These are phyloP conservation scores for Candida oleophila DNA, from an alignment of 805 yeast genomes.

Conservation along the genomic window DNA sequence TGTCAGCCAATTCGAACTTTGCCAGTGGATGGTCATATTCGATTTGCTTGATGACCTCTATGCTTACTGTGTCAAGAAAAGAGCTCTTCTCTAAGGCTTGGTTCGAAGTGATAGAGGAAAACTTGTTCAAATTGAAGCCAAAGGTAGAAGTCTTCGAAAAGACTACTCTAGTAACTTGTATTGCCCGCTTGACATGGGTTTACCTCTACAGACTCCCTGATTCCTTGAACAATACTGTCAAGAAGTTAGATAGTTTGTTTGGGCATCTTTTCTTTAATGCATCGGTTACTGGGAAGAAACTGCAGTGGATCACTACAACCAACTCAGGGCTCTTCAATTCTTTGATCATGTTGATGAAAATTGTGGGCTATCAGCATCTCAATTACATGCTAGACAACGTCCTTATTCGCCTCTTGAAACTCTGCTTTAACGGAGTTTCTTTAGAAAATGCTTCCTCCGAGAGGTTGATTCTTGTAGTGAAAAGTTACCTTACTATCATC, in stretches of 20 bases:
- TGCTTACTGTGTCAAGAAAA: slow-evolving; percentile 77
- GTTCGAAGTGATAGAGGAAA: slow-evolving; percentile 65
- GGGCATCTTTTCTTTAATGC: slow-evolving; percentile 51
- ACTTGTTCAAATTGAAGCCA: slow-evolving; percentile 61
- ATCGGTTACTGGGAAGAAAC: slow-evolving; percentile 47
- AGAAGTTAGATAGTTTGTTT: slow-evolving; percentile 67
- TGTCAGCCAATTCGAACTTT: slow-evolving; percentile 1
- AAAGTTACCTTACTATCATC: slow-evolving; percentile 69
- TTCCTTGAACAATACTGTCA: slow-evolving; percentile 81
- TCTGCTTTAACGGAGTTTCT: slow-evolving; percentile 54
- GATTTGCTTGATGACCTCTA: slow-evolving; percentile 65
- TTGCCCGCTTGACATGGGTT: slow-evolving; percentile 84
- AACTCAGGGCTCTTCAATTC: slow-evolving; percentile 64
- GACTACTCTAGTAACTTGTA: slow-evolving; percentile 58
- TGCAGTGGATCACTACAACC: slow-evolving; percentile 66
- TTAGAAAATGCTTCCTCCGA: slow-evolving; percentile 71
- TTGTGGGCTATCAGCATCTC: slow-evolving; percentile 75
- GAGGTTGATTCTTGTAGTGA: slow-evolving; percentile 63
- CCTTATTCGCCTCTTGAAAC: slow-evolving; percentile 64
- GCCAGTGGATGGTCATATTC: slow-evolving; percentile 61
- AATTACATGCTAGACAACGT: slow-evolving; percentile 80
- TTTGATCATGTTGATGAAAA: slow-evolving; percentile 69
- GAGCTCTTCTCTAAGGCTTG: slow-evolving; percentile 72
- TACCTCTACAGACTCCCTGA: slow-evolving; percentile 84
- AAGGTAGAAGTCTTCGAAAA: slow-evolving; percentile 52